Evolutionary conservation across 2,329 filamentous ascomycete species (phyloP).

Genomic region (Ophiocordyceps camponoti-leonardi): DNA sequence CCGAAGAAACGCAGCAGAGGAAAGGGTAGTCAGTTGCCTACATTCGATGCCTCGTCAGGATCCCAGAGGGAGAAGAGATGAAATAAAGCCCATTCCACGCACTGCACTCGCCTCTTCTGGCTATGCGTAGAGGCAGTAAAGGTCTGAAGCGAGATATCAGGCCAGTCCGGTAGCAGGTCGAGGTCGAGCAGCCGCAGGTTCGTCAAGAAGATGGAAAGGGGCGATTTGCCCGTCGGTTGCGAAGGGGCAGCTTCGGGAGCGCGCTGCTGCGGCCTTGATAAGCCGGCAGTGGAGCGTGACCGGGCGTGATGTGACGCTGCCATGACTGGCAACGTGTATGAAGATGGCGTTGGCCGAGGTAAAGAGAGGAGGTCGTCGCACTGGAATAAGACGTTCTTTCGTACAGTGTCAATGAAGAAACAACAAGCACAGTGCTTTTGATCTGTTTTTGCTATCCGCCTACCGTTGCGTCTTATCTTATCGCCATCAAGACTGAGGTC

Average conservation of each 20-base stretch:
- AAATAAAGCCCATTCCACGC: slow-evolving; percentile 82
- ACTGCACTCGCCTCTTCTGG: slow-evolving; percentile 67
- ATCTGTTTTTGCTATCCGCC: too few species aligned
- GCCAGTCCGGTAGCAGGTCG: slow-evolving; percentile 64
- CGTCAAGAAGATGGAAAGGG: slow-evolving; percentile 44
- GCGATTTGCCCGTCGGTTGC: slow-evolving; percentile 4
- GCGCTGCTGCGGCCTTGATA: background rate
- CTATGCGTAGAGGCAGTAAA: slow-evolving; percentile 49
- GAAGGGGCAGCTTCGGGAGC: background rate
- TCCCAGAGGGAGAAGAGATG: slow-evolving; percentile 78
- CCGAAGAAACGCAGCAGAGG: background rate
- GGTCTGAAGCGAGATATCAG: slow-evolving; percentile 49
- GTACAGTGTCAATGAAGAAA: too few species aligned
- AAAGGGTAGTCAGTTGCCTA: slow-evolving; percentile 17
- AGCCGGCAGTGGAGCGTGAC: slow-evolving; percentile 2
- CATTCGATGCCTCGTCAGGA: slow-evolving; percentile 54
- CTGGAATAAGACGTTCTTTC: too few species aligned
- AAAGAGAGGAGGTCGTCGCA: too few species aligned
- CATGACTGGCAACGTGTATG: slow-evolving; percentile 1
- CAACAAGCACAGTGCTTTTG: too few species aligned
- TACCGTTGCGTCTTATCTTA: too few species aligned
- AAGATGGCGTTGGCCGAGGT: too few species aligned
- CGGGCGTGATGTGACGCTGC: slow-evolving; percentile 3
- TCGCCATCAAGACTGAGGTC: too few species aligned
- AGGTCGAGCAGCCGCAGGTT: slow-evolving; percentile 74